Evolutionary conservation across 2,329 filamentous ascomycete species (phyloP), one percentile per base, ranked within the genome.

Genomic region (Colletotrichum endophyticum): DNA sequence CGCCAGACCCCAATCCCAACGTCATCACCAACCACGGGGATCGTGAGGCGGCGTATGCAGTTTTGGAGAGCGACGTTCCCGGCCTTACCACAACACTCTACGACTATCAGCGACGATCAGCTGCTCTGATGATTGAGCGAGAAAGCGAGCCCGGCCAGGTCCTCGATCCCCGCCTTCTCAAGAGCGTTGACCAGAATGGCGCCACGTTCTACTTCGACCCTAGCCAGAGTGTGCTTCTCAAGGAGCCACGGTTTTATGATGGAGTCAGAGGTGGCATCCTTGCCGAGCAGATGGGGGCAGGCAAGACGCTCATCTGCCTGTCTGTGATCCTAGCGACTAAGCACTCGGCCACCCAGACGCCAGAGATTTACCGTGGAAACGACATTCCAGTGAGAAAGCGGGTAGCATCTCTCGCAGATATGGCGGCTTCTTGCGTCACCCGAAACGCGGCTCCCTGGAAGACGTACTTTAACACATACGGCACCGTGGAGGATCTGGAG

Each of bases 301-400:
- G 96, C 0, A 99, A 98, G 86, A 98, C 96, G 0, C 85, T 98
- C 30, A 98, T 98, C 13, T 96, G 94, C 78, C 86, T 99, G 22
- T 89, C 94, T 8, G 86, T 95, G 3, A 92, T 98, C 53, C 87
- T 98, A 30, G 93, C 95, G 4, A 98, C 95, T 0, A 92, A 91
- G 79, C 88, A 92, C 36, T 90, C 96, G 77, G 90, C 92, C 13
- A 91, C 95, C 7, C 85, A 88, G 22, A 90, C 94, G 5, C 94
- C 96, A 3, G 89, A 92, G 5, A 83, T 93, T 70, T 91, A 94
- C 81, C 86, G 89, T 79, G 59, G 81, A 74, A 78, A 83, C 73
- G 81, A 87, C 66, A 79, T 85, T 56, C 86, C 81, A 63, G 85
- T 80, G 79, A 87, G 79, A 63, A 88, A 64, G 1, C 86, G 83